These are phyloP conservation scores for Cutaneotrichosporon cyanovorans DNA, from an alignment of 1,284 basidiomycete species.

Conservation along the genomic window DNA sequence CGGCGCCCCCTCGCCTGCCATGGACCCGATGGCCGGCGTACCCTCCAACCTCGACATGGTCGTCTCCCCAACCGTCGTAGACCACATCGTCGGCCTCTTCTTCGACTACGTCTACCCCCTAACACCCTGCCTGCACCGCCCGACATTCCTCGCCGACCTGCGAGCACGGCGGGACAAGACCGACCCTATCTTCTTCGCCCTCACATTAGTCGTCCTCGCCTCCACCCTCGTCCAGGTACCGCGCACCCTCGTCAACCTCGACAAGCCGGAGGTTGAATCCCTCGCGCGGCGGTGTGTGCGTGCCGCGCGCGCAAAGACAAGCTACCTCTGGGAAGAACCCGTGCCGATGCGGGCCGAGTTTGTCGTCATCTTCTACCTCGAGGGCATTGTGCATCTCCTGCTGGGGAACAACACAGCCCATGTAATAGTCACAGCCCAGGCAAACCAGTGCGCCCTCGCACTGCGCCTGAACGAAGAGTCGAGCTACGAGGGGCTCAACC, in stretches of 20 bases:
- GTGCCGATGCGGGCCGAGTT: conserved; percentile 13
- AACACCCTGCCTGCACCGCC: conserved; percentile 38
- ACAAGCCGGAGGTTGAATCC: conserved; percentile 34
- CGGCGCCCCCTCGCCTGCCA: conserved; percentile 5
- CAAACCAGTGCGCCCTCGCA: conserved; percentile 35
- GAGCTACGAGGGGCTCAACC: conserved; percentile 33
- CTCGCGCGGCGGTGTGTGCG: conserved; percentile 29
- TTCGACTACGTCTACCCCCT: conserved; percentile 40
- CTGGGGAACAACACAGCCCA: conserved; percentile 40
- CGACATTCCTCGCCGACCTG: conserved; percentile 34
- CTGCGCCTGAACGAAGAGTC: conserved; percentile 37
- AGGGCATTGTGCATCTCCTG: conserved; percentile 37
- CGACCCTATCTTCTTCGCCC: conserved; percentile 31
- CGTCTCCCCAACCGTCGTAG: conserved; percentile 22
- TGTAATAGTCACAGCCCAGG: conserved; percentile 30
- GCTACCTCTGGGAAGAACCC: conserved; percentile 29
- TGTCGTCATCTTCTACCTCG: conserved; percentile 19
- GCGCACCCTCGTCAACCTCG: conserved; percentile 29
- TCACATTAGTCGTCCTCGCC: conserved; percentile 31
- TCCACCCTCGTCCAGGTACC: conserved; percentile 39
- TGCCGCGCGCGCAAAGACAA: conserved; percentile 28
- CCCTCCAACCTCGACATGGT: conserved; percentile 34
- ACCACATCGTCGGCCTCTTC: conserved; percentile 35
- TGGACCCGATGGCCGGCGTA: conserved; percentile 6
- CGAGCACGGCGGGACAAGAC: conserved; percentile 27